Conservation (phyloP, 2,329 filamentous ascomycete genomes). For the Penicillium italicum region DNA sequence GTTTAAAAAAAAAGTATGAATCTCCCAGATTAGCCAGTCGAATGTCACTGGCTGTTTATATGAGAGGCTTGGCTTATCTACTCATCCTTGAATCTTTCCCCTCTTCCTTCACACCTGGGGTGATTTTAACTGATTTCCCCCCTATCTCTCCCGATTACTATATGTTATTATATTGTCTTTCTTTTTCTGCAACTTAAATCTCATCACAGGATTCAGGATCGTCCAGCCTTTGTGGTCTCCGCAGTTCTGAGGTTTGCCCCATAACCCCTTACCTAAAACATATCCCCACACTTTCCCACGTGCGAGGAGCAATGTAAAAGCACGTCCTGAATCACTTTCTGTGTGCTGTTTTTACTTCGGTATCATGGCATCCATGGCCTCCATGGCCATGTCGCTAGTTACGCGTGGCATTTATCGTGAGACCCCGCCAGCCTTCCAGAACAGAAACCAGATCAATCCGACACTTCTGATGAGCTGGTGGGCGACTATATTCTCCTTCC, state of each 20-base stretch:
- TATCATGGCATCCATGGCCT: constrained; percentile 8
- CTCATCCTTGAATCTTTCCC: constrained; percentile 4
- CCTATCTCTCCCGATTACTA: not conserved
- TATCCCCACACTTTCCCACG: constrained; percentile 13
- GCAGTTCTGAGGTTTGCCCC: not conserved
- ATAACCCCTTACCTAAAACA: not conserved
- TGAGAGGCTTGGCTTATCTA: constrained; percentile 3
- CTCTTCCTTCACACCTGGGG: not conserved
- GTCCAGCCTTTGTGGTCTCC: not conserved
- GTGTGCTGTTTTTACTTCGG: not conserved
- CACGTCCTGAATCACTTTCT: not conserved
- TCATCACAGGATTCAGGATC: not conserved
- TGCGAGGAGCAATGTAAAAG: constrained; percentile 23
- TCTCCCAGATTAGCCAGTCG: constrained; percentile 9
- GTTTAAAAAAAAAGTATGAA: not conserved
- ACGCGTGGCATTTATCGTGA: constrained; percentile 45
- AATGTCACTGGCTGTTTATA: constrained; percentile 12
- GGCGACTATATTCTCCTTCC: constrained; percentile 77
- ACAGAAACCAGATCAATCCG: constrained; percentile 66
- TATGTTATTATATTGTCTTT: not conserved
- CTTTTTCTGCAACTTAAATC: too few relatives aligned
- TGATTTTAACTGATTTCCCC: not conserved
- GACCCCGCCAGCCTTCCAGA: constrained; percentile 51
- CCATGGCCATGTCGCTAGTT: constrained; percentile 22
- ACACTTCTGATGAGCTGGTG: constrained; percentile 95